A percentile compares a stretch with the other conserved stretches of the same genome.
phyloP scores from a whole-genome alignment of 257 asterid genomes.

The Voacanga thouarsii region DNA sequence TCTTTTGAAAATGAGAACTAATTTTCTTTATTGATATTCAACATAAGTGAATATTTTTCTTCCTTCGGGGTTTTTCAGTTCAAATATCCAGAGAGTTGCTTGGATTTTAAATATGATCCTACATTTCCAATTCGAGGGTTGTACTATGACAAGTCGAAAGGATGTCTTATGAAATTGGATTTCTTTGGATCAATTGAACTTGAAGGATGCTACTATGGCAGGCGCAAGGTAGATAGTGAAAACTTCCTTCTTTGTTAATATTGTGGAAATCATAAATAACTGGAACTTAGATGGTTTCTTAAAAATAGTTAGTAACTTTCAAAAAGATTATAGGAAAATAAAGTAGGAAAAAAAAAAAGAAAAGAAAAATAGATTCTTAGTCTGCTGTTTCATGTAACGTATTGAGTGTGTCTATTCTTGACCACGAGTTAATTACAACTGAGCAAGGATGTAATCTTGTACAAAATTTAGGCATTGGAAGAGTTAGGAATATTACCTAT shows the following conservation, averaged over 20 bases:
- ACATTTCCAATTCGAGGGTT: slow-evolving; percentile 95
- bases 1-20: not conserved
- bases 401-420: not conserved
- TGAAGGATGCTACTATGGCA: slow-evolving; percentile 93
- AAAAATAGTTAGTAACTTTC: not conserved
- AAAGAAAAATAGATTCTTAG: not conserved
- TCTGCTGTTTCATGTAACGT: not conserved
- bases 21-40: not conserved
- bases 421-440: not conserved
- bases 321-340: not conserved
- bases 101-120: slow-evolving; percentile 70
- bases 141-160: slow-evolving; percentile 85
- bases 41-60: slow-evolving; percentile 3
- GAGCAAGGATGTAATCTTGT: not conserved
- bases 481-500: not conserved
- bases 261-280: not conserved
- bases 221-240: slow-evolving; percentile 61
- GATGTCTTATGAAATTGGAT: slow-evolving; percentile 92
- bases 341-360: not conserved
- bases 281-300: slow-evolving; percentile 1
- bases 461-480: not conserved
- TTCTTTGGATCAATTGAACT: slow-evolving; percentile 98
- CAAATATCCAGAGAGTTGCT: slow-evolving; percentile 83
- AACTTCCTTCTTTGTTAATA: slow-evolving; percentile 5
- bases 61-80: slow-evolving; percentile 46